These are phyloP conservation scores for Coemansia sp. DNA, from an alignment of 192 early-diverging fungal species.

Conservation along the genomic window DNA sequence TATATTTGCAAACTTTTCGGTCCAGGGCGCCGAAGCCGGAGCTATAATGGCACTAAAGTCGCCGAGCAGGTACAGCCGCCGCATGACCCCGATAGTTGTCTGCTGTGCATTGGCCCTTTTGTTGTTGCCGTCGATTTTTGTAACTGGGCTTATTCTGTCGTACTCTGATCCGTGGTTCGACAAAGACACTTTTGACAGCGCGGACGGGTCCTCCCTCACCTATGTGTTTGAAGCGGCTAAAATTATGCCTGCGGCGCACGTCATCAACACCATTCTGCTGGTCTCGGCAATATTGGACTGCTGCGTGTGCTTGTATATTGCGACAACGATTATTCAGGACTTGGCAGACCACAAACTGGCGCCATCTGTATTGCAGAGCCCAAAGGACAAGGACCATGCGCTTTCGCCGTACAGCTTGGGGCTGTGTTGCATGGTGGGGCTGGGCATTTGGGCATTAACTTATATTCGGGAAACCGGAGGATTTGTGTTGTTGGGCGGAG, in stretches of 20 bases:
- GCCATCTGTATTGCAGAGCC: slow-evolving; percentile 10
- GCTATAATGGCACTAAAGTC: slow-evolving; percentile 18
- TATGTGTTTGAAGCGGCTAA: slow-evolving; percentile 20
- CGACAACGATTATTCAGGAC: slow-evolving; percentile 15
- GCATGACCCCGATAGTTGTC: slow-evolving; percentile 5
- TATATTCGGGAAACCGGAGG: slow-evolving; percentile 5
- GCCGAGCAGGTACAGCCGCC: slow-evolving; percentile 5
- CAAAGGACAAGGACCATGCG: not conserved
- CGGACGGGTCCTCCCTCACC: slow-evolving; percentile 10
- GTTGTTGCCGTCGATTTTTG: slow-evolving; percentile 18
- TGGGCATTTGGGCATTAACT: slow-evolving; percentile 18
- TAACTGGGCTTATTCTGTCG: slow-evolving; percentile 20
- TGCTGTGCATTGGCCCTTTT: slow-evolving; percentile 9
- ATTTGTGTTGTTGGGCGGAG: slow-evolving; percentile 14
- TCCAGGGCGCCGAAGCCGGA: slow-evolving; percentile 14
- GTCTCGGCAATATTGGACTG: slow-evolving; percentile 17
- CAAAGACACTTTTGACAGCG: slow-evolving; percentile 2
- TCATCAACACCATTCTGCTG: slow-evolving; percentile 18
- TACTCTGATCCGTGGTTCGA: slow-evolving; percentile 11
- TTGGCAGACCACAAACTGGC: slow-evolving; percentile 17
- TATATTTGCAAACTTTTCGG: slow-evolving; percentile 19
- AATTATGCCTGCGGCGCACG: slow-evolving; percentile 14
- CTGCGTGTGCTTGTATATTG: slow-evolving; percentile 17
- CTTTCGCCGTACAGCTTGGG: slow-evolving; percentile 15
- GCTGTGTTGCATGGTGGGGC: slow-evolving; percentile 7